Conservation (phyloP, 345 rosid species). For the Moricandia moricandioides region DNA sequence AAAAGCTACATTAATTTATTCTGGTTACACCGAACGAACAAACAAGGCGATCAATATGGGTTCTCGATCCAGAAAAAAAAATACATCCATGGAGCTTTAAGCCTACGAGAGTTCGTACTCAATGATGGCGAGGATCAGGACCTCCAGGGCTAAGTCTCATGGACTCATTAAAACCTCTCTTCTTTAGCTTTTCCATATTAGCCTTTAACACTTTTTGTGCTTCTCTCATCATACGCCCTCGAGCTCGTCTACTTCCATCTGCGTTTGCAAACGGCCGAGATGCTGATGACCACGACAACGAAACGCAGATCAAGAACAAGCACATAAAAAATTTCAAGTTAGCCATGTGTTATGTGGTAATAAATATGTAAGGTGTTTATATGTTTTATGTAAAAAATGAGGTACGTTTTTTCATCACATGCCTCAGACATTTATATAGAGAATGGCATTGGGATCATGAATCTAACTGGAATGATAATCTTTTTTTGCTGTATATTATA, state of each 20-base stretch:
- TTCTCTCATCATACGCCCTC: slow-evolving; percentile 41
- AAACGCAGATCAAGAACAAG: slow-evolving; percentile 35
- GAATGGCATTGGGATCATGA: slow-evolving; percentile 22
- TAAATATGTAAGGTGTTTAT: neutral
- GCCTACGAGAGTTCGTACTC: neutral
- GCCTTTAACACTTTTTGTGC: slow-evolving; percentile 45
- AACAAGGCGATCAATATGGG: slow-evolving; percentile 15
- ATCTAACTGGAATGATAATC: neutral
- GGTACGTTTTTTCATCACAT: neutral
- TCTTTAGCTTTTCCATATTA: slow-evolving; percentile 42
- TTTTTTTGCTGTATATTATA: neutral
- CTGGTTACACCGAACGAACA: neutral
- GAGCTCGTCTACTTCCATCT: slow-evolving; percentile 4
- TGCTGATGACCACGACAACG: slow-evolving; percentile 30
- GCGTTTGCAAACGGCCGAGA: slow-evolving; percentile 29
- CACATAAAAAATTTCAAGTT: slow-evolving; percentile 27
- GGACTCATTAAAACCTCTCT: slow-evolving; percentile 36
- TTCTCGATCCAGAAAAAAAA: slow-evolving; percentile 3
- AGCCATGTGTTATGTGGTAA: slow-evolving; percentile 26
- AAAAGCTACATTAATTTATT: slow-evolving; percentile 5
- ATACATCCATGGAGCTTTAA: neutral
- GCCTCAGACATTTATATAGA: slow-evolving; percentile 31
- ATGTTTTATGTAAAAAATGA: neutral
- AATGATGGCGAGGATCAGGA: slow-evolving; percentile 67
- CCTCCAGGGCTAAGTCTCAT: slow-evolving; percentile 63